Evolutionary conservation across 257 asterid genomes (phyloP).

Genomic region (Plantago ovata): DNA sequence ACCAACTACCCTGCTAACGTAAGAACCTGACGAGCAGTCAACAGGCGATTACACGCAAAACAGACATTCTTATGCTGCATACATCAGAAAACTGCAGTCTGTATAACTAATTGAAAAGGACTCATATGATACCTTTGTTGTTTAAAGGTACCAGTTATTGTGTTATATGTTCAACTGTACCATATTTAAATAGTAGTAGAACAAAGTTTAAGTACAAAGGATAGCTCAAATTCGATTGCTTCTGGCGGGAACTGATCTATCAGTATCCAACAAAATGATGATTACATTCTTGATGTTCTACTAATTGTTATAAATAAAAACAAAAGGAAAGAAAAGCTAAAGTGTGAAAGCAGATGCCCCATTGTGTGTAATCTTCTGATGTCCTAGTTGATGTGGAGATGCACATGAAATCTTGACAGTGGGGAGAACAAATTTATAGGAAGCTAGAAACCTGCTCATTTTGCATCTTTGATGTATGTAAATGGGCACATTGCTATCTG

Average conservation of each 20-base stretch:
- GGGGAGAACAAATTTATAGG: neutral
- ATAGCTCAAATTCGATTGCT: no score
- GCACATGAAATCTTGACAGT: constrained; percentile 6
- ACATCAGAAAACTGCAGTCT: no score
- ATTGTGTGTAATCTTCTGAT: constrained; percentile 11
- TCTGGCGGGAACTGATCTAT: neutral
- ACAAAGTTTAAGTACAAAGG: no score
- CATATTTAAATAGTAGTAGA: no score
- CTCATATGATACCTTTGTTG: no score
- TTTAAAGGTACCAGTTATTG: no score
- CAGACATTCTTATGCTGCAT: no score
- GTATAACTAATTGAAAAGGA: no score
- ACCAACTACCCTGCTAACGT: no score
- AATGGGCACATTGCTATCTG: neutral
- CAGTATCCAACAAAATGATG: neutral
- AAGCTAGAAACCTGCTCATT: neutral
- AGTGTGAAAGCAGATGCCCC: neutral
- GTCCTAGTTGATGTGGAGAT: neutral
- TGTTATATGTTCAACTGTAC: no score
- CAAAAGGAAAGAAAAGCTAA: constrained; percentile 3
- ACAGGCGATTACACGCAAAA: no score
- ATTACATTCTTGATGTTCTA: neutral
- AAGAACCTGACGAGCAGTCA: no score
- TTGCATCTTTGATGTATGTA: neutral
- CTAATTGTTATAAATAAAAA: constrained; percentile 14